Evolutionary conservation across 2,329 filamentous ascomycete genomes (phyloP), one percentile per base, ranked within the genome.

Genomic region (Microsporum canis): DNA sequence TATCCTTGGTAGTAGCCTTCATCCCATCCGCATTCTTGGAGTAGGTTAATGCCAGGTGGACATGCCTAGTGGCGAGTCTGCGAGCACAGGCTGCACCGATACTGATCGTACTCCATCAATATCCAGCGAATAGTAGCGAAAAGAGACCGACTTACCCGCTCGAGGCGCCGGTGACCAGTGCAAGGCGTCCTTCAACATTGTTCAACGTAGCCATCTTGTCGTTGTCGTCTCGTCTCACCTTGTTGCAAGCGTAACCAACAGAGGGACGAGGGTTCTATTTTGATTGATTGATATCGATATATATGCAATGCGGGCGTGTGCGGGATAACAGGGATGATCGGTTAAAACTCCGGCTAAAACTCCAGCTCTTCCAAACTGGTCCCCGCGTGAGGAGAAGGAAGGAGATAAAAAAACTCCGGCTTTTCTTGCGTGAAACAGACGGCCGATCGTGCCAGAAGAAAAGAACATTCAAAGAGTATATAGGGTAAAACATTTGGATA

Each of bases 131-230:
- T n/a, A 27, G 47, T 14, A 23, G 7, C 14, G 14, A 10, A 36
- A 27, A 39, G 38, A 36, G 7, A 14, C n/a, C 45, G 29, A 66
- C 72, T 70, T 72, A 83, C 82, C 83, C 82, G 66, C 82, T 82
- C 59, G 82, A 84, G 55, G 82, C 83, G 49, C 83, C 83, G 1
- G 83, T 85, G 55, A 85, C 78, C 6, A 85, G 75, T 51, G 82
- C 83, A 49, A 85, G 71, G 58, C 79, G 76, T 61, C 81, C 81
- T 43, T 73, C 73, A 62, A 85, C 73, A 56, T 79, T 74, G 64
- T 81, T 80, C 55, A 76, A 70, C 23, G 65, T 62, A 7, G 66
- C 62, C 66, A 68, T 69, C 60, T 51, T 66, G 61, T 61, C 61
- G 34, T 6, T n/a, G 5, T 47, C 17, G 5, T 47, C 27, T 7